Evolutionary conservation across 2,329 filamentous ascomycete genomes (phyloP).

Genomic region (Ceratocystis colombiana): DNA sequence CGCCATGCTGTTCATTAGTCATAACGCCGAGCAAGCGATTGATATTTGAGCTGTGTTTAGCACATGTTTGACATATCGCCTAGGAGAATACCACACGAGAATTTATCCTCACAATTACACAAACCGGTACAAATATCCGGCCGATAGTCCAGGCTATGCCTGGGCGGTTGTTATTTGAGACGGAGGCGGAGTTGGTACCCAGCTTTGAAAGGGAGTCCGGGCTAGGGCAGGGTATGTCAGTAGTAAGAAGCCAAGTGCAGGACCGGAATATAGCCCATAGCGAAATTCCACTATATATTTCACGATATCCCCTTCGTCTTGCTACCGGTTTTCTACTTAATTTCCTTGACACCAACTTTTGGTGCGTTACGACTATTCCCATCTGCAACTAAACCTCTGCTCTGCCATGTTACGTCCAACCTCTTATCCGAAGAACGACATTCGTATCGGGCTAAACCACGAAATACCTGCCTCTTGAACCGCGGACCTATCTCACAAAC

Average conservation of each 20-base stretch:
- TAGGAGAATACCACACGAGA: not conserved
- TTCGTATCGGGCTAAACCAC: no score
- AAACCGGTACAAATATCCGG: not conserved
- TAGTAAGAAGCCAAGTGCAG: not conserved
- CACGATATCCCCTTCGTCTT: no score
- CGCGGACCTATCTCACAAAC: no score
- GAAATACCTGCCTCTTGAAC: no score
- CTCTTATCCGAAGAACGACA: no score
- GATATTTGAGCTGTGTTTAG: not conserved
- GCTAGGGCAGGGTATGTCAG: not conserved
- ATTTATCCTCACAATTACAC: not conserved
- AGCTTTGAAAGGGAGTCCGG: not conserved
- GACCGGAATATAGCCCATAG: not conserved
- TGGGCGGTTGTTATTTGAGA: not conserved
- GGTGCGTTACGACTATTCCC: no score
- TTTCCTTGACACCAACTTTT: no score
- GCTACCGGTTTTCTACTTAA: no score
- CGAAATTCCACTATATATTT: no score
- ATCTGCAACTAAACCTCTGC: no score
- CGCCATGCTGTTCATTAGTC: not conserved
- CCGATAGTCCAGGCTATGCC: not conserved
- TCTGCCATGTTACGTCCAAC: no score
- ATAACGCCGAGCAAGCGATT: not conserved
- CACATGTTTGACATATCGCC: not conserved
- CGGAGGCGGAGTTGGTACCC: not conserved